These are phyloP conservation scores for Rhodotorula sp. DNA, from an alignment of 1,284 basidiomycete genomes.

Conservation along the genomic window DNA sequence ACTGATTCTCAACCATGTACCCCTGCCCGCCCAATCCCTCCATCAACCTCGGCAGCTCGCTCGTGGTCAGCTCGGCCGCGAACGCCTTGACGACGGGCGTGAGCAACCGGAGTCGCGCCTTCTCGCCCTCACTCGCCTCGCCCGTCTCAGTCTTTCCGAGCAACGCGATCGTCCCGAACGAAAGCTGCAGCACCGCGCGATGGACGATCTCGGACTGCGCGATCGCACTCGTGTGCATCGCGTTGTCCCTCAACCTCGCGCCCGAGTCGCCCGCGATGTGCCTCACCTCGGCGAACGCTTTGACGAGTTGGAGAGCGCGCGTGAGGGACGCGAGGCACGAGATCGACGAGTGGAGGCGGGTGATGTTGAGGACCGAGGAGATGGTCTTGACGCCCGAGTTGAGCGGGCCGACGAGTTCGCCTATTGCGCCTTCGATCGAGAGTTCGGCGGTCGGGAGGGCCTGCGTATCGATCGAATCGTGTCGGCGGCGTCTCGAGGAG, in stretches of 20 bases:
- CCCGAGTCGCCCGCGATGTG: constrained; percentile 53
- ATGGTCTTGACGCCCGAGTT: constrained; percentile 69
- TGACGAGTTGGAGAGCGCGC: constrained; percentile 63
- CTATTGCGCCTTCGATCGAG: constrained; percentile 61
- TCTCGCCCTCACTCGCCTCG: constrained; percentile 13
- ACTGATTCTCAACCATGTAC: constrained; percentile 59
- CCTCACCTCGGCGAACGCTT: constrained; percentile 62
- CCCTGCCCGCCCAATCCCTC: constrained; percentile 70
- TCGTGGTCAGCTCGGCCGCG: constrained; percentile 61
- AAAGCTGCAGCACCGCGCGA: constrained; percentile 63
- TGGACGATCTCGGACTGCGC: constrained; percentile 62
- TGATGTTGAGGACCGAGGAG: constrained; percentile 70
- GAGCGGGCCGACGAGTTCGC: constrained; percentile 62
- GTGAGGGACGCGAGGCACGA: constrained; percentile 61
- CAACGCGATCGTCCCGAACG: constrained; percentile 57
- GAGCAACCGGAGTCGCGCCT: constrained; percentile 52
- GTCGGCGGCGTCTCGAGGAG: neutral
- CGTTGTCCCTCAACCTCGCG: constrained; percentile 13
- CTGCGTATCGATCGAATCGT: neutral
- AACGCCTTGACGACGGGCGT: constrained; percentile 72
- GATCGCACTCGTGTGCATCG: constrained; percentile 58
- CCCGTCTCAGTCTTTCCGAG: constrained; percentile 58
- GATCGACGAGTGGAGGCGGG: constrained; percentile 67
- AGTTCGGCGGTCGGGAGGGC: constrained; percentile 72
- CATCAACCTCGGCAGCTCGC: constrained; percentile 71